Evolutionary conservation across 2,329 filamentous ascomycete species (phyloP), one percentile per base, ranked within the genome.

Genomic region (Falciphora oryzae): DNA sequence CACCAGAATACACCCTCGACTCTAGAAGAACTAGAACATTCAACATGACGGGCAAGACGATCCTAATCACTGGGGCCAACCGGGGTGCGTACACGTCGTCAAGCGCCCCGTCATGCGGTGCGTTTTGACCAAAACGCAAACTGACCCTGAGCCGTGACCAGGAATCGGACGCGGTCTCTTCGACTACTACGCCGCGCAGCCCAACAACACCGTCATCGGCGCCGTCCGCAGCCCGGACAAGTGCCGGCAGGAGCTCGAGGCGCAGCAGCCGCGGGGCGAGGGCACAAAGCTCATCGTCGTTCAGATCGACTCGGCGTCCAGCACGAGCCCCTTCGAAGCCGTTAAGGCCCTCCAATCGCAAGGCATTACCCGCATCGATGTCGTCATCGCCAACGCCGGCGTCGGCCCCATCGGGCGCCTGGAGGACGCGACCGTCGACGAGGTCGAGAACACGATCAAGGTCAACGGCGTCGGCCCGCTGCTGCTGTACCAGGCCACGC

Each of bases 181-280:
- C 18, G 25, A 60, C n/a, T 22, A 31, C 58, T 60, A 60, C 31
- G 58, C 29, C 29, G 31, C 58, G 8, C 58, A 60, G 29, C 58
- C 58, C 18, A 35, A 35, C 58, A 60, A 60, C 16, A 60, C 58
- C 31, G 58, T 60, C 29, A 35, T 60, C 29, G 58, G 28, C 22
- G 35, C 58, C 11, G 58, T 60, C 7, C 58, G 58, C 18, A 25
- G 25, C 22, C 58, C 27, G 58, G 27, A 35, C 5, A 7, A 16
- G 13, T 38, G 35, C 35, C 35, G 14, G 35, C 14, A 16, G 14
- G 35, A 38, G 14, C 35, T 38, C 14, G 35, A 38, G 35, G 13
- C 35, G 35, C 35, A 38, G 35, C 16, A 96, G 28, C 91, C 96
- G 75, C 73, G 62, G 31, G 65, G 67, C 31, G 27, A 65, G 2